Conservation (phyloP, 768 basidiomycete genomes). For the Kwoniella sp. region DNA sequence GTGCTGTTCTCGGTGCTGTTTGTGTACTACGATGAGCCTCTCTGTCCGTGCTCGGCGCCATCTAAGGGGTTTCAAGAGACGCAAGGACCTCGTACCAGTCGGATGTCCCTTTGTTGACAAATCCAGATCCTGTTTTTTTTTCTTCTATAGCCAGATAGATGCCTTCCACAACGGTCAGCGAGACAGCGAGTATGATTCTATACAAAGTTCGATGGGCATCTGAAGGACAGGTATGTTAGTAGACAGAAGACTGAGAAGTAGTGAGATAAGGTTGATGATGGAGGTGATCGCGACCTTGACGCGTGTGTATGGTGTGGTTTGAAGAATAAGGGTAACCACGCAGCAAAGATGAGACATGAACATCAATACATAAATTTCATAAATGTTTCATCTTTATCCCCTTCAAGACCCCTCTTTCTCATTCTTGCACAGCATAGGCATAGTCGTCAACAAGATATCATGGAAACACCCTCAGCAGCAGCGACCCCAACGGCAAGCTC, state of each 20-base stretch:
- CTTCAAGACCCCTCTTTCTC: not conserved
- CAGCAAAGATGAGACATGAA: too few relatives aligned
- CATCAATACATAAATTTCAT: too few relatives aligned
- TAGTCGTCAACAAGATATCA: not conserved
- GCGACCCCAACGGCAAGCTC: constrained; percentile 4
- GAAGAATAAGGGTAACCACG: too few relatives aligned
- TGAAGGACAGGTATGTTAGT: not conserved
- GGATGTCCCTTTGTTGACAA: not conserved
- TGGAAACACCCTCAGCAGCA: not conserved
- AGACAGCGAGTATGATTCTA: too few relatives aligned
- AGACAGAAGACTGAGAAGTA: not conserved
- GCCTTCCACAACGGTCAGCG: too few relatives aligned
- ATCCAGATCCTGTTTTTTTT: not conserved
- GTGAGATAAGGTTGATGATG: not conserved
- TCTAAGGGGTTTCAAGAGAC: not conserved
- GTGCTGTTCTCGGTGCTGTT: not conserved
- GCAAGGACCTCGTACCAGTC: too few relatives aligned
- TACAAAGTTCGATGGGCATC: too few relatives aligned
- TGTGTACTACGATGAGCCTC: too few relatives aligned
- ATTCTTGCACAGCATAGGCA: not conserved
- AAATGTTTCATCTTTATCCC: constrained; percentile 1
- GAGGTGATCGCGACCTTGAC: not conserved
- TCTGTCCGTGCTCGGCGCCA: constrained; percentile 4
- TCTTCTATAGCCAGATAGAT: too few relatives aligned
- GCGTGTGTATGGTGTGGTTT: not conserved